These are phyloP conservation scores for Areca catechu DNA, from an alignment of 176 grass and related monocot genomes.

Conservation along the genomic window DNA sequence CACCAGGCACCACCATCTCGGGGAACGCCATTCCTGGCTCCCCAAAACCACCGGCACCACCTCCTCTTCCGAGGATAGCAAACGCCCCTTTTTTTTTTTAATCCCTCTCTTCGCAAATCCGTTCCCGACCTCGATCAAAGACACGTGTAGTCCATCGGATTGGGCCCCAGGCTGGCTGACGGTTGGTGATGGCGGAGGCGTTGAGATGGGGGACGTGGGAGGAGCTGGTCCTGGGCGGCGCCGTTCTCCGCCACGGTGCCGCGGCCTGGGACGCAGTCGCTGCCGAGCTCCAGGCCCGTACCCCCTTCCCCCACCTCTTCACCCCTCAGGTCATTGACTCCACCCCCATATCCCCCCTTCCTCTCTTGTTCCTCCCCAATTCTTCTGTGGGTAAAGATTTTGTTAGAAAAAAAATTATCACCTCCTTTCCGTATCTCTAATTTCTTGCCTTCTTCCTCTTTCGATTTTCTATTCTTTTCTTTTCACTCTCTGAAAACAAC, in stretches of 20 bases:
- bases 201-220: constrained; percentile 76
- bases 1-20: too few species aligned
- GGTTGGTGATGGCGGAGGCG: constrained; percentile 7
- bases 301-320: constrained; percentile 25
- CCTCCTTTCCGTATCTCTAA: too few species aligned
- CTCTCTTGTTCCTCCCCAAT: background rate
- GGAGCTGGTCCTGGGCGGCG: constrained; percentile 76
- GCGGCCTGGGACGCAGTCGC: constrained; percentile 59
- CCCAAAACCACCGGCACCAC: too few species aligned
- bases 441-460: too few species aligned
- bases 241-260: constrained; percentile 65
- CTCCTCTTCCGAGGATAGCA: too few species aligned
- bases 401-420: too few species aligned
- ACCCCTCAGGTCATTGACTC: constrained; percentile 24
- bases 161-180: constrained; percentile 11
- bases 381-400: too few species aligned
- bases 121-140: background rate
- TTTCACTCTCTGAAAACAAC: too few species aligned
- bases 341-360: background rate
- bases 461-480: too few species aligned
- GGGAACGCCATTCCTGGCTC: too few species aligned
- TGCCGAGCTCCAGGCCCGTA: constrained; percentile 56
- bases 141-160: constrained; percentile 14
- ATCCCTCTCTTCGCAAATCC: too few species aligned
- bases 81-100: too few species aligned